Evolutionary conservation across 164 flowering plant species (phyloP).

Genomic region (Annona squamosa): DNA sequence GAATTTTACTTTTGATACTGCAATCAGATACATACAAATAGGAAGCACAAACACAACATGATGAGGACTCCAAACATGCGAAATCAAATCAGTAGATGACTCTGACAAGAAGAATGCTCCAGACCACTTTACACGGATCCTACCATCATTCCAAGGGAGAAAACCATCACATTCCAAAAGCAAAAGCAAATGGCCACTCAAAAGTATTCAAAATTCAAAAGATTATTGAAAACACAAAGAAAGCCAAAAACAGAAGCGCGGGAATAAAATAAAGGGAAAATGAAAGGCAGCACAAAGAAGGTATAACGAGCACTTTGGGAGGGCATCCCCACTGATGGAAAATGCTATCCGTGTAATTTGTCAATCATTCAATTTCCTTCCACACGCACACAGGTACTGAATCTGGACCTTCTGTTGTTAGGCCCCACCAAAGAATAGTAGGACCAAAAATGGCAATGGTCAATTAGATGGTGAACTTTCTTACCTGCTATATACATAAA

Average conservation of each 20-base stretch:
- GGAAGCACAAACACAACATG: neutral
- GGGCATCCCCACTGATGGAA: neutral
- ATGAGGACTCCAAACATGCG: neutral
- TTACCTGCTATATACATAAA: too few relatives aligned
- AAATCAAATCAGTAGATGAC: conserved; percentile 8
- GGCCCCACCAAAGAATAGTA: neutral
- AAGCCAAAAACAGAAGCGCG: conserved; percentile 6
- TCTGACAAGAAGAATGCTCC: conserved; percentile 15
- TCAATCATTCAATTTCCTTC: neutral
- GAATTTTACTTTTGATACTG: too few relatives aligned
- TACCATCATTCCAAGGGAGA: conserved; percentile 19
- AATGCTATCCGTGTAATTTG: neutral
- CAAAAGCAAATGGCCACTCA: conserved; percentile 16
- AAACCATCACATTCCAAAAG: conserved; percentile 10
- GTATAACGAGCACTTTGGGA: neutral
- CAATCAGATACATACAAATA: neutral
- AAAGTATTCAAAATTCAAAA: neutral
- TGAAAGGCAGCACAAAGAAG: neutral
- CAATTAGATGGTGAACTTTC: neutral
- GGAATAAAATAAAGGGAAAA: neutral
- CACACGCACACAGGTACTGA: neutral
- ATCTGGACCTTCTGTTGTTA: neutral
- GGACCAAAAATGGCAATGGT: neutral
- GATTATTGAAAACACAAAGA: neutral
- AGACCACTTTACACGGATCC: conserved; percentile 18